These are phyloP conservation scores for Eremochloa ophiuroides DNA, from an alignment of 176 grass and related monocot species.

Conservation along the genomic window DNA sequence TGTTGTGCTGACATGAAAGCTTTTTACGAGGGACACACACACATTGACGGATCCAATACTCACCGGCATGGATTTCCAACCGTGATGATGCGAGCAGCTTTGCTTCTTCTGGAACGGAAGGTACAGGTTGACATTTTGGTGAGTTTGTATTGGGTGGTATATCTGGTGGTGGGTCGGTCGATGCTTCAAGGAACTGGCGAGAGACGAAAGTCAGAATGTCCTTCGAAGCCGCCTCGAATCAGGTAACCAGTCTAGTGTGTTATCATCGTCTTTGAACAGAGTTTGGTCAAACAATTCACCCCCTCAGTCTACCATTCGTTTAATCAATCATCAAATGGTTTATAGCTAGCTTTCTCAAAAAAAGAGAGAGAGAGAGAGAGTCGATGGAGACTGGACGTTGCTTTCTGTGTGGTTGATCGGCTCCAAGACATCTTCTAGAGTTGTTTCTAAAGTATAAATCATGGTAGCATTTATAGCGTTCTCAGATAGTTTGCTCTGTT, in stretches of 20 bases:
- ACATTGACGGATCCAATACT: neutral
- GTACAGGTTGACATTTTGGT: constrained; percentile 9
- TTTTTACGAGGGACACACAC: too few species aligned
- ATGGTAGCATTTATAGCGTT: neutral
- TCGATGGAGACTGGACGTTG: neutral
- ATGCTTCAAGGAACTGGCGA: neutral
- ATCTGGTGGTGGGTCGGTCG: neutral
- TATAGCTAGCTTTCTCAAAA: neutral
- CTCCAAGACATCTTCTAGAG: neutral
- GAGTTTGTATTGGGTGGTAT: neutral
- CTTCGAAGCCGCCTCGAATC: neutral
- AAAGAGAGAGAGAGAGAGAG: too few species aligned
- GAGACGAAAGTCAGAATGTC: neutral
- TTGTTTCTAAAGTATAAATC: neutral
- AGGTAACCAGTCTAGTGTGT: neutral
- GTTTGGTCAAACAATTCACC: constrained; percentile 3
- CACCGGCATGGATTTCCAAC: neutral
- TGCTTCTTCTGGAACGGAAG: neutral
- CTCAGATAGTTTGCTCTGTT: too few species aligned
- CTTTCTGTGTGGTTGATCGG: neutral
- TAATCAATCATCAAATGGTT: neutral
- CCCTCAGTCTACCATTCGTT: neutral
- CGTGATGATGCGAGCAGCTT: neutral
- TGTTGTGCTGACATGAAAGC: too few species aligned
- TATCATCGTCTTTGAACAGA: too few species aligned